Conservation (phyloP, 495 filamentous ascomycete species). For the Chaetomidium leptoderma region DNA sequence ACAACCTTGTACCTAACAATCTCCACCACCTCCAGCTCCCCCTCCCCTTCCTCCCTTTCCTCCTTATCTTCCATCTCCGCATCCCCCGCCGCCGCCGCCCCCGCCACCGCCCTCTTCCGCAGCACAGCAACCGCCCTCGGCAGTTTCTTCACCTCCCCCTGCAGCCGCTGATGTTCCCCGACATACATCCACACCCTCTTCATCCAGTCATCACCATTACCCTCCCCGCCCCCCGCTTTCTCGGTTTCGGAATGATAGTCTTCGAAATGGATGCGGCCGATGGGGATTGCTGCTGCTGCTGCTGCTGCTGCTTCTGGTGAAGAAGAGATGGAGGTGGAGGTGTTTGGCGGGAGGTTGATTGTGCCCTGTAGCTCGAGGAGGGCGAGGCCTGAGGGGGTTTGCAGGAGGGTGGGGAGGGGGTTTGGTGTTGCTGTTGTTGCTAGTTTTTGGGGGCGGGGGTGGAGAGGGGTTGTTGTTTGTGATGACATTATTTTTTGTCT, state of each 20-base stretch:
- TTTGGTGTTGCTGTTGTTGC: slow-evolving; percentile 25
- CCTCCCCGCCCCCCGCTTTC: no score
- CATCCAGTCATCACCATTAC: slow-evolving; percentile 60
- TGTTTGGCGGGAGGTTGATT: slow-evolving; percentile 52
- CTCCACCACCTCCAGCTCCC: slow-evolving; percentile 64
- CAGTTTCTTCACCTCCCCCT: slow-evolving; percentile 85
- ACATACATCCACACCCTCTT: slow-evolving; percentile 83
- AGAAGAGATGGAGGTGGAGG: slow-evolving; percentile 1
- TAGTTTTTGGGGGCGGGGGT: slow-evolving; percentile 7
- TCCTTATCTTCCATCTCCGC: slow-evolving; percentile 3
- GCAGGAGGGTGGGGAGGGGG: slow-evolving; percentile 78
- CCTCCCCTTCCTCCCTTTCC: slow-evolving; percentile 19
- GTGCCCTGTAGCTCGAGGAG: slow-evolving; percentile 86
- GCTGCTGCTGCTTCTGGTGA: no score
- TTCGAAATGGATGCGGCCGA: slow-evolving; percentile 78
- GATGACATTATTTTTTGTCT: slow-evolving; percentile 16
- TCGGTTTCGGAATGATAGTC: slow-evolving; percentile 54
- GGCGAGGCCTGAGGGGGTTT: slow-evolving; percentile 74
- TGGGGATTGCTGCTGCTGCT: slow-evolving; percentile 36
- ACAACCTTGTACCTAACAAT: slow-evolving; percentile 85
- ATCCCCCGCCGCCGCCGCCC: slow-evolving; percentile 20
- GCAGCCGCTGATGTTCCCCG: slow-evolving; percentile 83
- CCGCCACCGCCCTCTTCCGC: slow-evolving; percentile 21
- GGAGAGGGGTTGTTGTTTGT: slow-evolving; percentile 14
- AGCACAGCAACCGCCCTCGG: slow-evolving; percentile 66